Evolutionary conservation across 2,329 filamentous ascomycete genomes (phyloP).

Genomic region (Amphichorda felina): DNA sequence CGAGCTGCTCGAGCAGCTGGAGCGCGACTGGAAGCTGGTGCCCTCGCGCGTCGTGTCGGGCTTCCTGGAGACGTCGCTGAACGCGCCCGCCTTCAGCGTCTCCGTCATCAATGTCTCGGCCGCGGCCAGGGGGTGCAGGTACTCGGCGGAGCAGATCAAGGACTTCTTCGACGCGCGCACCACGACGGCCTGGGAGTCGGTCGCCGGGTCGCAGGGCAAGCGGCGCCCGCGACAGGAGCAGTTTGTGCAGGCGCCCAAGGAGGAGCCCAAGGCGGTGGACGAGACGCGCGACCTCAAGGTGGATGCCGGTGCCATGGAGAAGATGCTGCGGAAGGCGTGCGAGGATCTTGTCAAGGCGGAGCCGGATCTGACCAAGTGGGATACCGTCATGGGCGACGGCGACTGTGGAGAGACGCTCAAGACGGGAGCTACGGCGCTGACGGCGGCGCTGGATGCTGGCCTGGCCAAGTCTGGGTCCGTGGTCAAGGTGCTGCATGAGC

Average conservation of each 20-base stretch:
- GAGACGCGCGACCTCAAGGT: constrained; percentile 31
- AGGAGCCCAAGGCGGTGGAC: constrained; percentile 22
- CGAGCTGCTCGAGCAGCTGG: constrained; percentile 39
- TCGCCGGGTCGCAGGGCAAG: constrained; percentile 30
- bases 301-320: constrained; percentile 38
- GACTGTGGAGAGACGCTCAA: constrained; percentile 49
- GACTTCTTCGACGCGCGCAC: constrained; percentile 53
- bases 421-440: constrained; percentile 34
- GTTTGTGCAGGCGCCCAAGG: constrained; percentile 23
- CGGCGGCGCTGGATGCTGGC: constrained; percentile 32
- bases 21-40: constrained; percentile 30
- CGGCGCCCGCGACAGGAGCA: constrained; percentile 27
- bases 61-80: constrained; percentile 60
- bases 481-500: constrained; percentile 30
- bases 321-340: constrained; percentile 42
- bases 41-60: constrained; percentile 47
- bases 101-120: constrained; percentile 49
- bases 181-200: constrained; percentile 42
- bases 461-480: constrained; percentile 30
- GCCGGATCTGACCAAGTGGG: constrained; percentile 50
- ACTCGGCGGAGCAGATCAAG: constrained; percentile 42
- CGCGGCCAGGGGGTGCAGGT: constrained; percentile 29
- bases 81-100: constrained; percentile 59
- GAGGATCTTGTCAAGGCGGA: constrained; percentile 42
- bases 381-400: constrained; percentile 46